Conservation (phyloP, 2,329 filamentous ascomycete species). For the Aphanoascus verrucosus region DNA sequence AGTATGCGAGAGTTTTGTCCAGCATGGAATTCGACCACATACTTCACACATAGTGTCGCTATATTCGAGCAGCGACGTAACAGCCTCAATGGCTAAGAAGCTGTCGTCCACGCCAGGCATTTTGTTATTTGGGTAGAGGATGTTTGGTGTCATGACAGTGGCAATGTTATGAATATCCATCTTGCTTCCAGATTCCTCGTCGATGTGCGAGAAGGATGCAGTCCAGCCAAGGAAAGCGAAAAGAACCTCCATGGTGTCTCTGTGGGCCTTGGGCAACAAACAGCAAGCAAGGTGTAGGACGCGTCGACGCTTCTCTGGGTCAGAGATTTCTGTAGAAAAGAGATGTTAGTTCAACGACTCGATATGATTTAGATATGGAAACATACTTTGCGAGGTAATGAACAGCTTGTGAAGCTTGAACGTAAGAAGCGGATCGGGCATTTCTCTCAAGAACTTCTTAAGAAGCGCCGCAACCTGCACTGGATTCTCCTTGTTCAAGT, state of each 20-base stretch:
- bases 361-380: not conserved
- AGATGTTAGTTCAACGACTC: not conserved
- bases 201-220: constrained; percentile 90
- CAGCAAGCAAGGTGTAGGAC: constrained; percentile 87
- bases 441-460: constrained; percentile 88
- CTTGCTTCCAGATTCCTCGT: constrained; percentile 93
- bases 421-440: constrained; percentile 88
- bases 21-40: not conserved
- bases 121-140: constrained; percentile 52
- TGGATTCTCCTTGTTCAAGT: constrained; percentile 77
- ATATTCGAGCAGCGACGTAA: constrained; percentile 79
- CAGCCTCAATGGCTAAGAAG: constrained; percentile 85
- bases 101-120: constrained; percentile 68
- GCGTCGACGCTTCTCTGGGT: constrained; percentile 69
- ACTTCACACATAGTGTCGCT: constrained; percentile 98
- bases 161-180: constrained; percentile 98
- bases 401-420: constrained; percentile 89
- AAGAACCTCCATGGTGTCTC: constrained; percentile 87
- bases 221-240: constrained; percentile 97
- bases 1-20: constrained; percentile 6
- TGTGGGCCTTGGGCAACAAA: constrained; percentile 78
- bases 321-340: constrained; percentile 52
- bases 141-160: constrained; percentile 94
- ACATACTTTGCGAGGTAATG: constrained; percentile 70
- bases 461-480: constrained; percentile 88